Evolutionary conservation across 139 green algal genomes (phyloP).

Genomic region (Picochlorum sp.): DNA sequence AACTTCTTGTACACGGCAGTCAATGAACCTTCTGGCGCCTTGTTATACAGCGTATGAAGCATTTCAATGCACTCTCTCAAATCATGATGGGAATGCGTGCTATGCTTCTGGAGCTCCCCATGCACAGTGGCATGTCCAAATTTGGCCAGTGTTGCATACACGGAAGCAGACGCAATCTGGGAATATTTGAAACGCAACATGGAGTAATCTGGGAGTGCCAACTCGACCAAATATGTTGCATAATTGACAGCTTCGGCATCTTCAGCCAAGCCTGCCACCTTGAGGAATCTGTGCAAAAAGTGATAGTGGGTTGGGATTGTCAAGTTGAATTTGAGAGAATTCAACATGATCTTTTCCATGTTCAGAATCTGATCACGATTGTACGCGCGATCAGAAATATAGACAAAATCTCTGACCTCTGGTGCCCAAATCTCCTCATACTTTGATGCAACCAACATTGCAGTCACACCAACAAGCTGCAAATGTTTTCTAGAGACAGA

Average conservation of each 20-base stretch:
- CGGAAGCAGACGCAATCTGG: conserved; percentile 58
- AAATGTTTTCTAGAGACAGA: conserved; percentile 85
- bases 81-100: conserved; percentile 40
- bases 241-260: conserved; percentile 29
- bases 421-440: conserved; percentile 99
- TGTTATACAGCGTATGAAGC: conserved; percentile 63
- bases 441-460: conserved; percentile 95
- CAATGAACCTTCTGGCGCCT: conserved; percentile 54
- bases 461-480: conserved; percentile 94
- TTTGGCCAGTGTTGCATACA: conserved; percentile 29
- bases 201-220: conserved; percentile 72
- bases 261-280: conserved; percentile 49
- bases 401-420: conserved; percentile 96
- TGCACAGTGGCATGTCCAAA: not conserved
- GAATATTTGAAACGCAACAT: conserved; percentile 63
- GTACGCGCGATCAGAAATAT: conserved; percentile 97
- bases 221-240: conserved; percentile 75
- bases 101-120: conserved; percentile 51
- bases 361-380: conserved; percentile 84
- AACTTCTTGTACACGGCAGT: conserved; percentile 94
- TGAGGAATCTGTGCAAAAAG: conserved; percentile 86
- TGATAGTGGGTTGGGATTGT: conserved; percentile 77
- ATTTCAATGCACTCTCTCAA: conserved; percentile 46
- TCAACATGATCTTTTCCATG: conserved; percentile 96
- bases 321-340: conserved; percentile 89